A percentile compares a stretch with the other conserved stretches of the same genome.
These are phyloP conservation scores for Fusarium anguioides DNA, from an alignment of 2,329 filamentous ascomycete genomes.

Conservation along the genomic window DNA sequence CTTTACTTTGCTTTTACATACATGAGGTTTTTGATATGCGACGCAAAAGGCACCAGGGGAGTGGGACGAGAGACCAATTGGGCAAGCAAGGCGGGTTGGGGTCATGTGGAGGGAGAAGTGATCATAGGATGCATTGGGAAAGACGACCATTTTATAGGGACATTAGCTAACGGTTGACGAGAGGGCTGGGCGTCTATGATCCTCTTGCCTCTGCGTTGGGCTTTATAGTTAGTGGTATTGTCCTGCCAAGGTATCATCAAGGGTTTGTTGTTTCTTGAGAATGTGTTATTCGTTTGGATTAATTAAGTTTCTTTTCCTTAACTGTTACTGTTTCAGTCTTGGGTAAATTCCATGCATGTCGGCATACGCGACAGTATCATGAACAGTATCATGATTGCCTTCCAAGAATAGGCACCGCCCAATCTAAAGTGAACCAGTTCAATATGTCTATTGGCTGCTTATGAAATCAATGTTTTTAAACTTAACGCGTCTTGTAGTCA, in stretches of 20 bases:
- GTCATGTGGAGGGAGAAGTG: not conserved
- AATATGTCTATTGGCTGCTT: not conserved
- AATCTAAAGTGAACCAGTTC: not conserved
- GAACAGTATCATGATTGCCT: not conserved
- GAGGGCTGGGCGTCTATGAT: slow-evolving; percentile 10
- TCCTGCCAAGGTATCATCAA: slow-evolving; percentile 22
- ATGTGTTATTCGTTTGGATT: slow-evolving; percentile 28
- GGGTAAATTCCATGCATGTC: too few species aligned
- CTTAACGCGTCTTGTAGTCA: not conserved
- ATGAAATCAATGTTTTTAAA: not conserved
- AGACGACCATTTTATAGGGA: not conserved
- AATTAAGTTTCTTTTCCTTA: slow-evolving; percentile 28
- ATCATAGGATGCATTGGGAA: not conserved
- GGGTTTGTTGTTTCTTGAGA: slow-evolving; percentile 29
- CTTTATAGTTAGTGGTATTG: slow-evolving; percentile 9
- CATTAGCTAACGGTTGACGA: not conserved
- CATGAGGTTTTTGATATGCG: not conserved
- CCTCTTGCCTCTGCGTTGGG: slow-evolving; percentile 2
- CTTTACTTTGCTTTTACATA: slow-evolving; percentile 13
- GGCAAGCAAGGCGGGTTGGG: not conserved
- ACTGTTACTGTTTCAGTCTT: not conserved
- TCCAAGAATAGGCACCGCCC: too few species aligned
- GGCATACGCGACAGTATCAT: not conserved
- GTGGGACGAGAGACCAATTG: not conserved
- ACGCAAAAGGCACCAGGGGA: slow-evolving; percentile 3